phyloP scores from a whole-genome alignment of 192 early-diverging fungal genomes.

The Linnemannia hyalina region DNA sequence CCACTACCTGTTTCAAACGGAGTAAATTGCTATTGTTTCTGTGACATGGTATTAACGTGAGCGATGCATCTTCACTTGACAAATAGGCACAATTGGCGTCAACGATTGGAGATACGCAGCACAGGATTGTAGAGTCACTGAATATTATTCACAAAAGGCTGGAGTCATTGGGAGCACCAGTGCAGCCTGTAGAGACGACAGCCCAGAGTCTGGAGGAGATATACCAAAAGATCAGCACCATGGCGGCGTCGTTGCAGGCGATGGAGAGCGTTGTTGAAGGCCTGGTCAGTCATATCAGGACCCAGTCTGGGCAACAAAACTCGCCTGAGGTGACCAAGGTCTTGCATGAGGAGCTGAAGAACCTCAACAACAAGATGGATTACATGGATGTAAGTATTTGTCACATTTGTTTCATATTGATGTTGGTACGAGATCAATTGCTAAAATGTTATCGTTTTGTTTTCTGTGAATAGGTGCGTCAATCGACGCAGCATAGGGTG shows the following conservation, averaged over 20 bases:
- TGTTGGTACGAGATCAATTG: not conserved
- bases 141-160: constrained; percentile 51
- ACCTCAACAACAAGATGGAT: constrained; percentile 48
- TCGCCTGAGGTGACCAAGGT: constrained; percentile 33
- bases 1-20: not conserved
- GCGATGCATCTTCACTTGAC: too few relatives aligned
- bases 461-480: constrained; percentile 13
- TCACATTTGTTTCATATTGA: not conserved
- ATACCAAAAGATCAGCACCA: constrained; percentile 19
- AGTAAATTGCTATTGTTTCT: not conserved
- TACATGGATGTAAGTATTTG: constrained; percentile 42
- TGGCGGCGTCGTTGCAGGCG: constrained; percentile 29
- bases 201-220: constrained; percentile 32
- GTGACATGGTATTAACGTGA: not conserved
- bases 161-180: constrained; percentile 34
- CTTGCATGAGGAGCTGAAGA: constrained; percentile 35
- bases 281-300: constrained; percentile 30
- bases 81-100: constrained; percentile 29
- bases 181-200: constrained; percentile 29
- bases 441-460: not conserved
- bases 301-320: constrained; percentile 5
- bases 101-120: constrained; percentile 37
- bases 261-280: constrained; percentile 49
- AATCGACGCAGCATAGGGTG: constrained; percentile 34
- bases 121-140: constrained; percentile 44